phyloP scores from a whole-genome alignment of 2,329 filamentous ascomycete species.

The Boeremia lycopersici region DNA sequence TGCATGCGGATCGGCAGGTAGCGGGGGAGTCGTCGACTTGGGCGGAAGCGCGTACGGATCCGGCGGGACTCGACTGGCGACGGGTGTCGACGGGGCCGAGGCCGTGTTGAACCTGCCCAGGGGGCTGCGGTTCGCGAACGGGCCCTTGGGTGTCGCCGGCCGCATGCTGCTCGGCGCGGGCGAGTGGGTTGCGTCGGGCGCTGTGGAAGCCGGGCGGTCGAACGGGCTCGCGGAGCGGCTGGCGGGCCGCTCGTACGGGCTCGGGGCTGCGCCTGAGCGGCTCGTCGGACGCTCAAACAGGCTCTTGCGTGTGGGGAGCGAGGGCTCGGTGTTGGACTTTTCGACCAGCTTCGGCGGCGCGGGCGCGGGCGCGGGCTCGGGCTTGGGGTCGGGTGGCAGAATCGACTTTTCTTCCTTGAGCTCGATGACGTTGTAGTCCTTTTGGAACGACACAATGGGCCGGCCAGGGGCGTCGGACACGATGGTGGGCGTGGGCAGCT shows the following conservation, averaged over 20 bases:
- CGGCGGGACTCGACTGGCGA: slow-evolving; percentile 38
- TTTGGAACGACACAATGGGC: slow-evolving; percentile 96
- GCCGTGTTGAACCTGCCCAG: slow-evolving; percentile 37
- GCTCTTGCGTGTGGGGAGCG: slow-evolving; percentile 59
- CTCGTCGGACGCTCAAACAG: not conserved
- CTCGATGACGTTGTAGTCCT: slow-evolving; percentile 79
- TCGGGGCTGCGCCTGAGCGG: slow-evolving; percentile 1
- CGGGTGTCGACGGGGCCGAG: slow-evolving; percentile 17
- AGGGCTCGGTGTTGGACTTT: slow-evolving; percentile 50
- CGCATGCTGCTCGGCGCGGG: slow-evolving; percentile 28
- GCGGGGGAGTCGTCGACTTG: not conserved
- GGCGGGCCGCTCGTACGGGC: not conserved
- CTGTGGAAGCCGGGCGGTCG: not conserved
- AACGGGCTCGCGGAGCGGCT: slow-evolving; percentile 7
- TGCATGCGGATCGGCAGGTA: not conserved
- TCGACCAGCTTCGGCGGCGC: slow-evolving; percentile 32
- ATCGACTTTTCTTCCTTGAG: slow-evolving; percentile 59
- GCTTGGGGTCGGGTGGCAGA: slow-evolving; percentile 1
- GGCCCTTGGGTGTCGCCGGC: slow-evolving; percentile 36
- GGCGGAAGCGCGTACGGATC: slow-evolving; percentile 20
- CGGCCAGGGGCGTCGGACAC: slow-evolving; percentile 90
- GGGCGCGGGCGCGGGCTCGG: not conserved
- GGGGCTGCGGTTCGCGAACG: slow-evolving; percentile 30
- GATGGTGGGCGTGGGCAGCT: slow-evolving; percentile 84
- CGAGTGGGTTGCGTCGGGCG: too few species aligned